Conservation (phyloP, 345 rosid genomes). For the Leavenworthia alabamica region DNA sequence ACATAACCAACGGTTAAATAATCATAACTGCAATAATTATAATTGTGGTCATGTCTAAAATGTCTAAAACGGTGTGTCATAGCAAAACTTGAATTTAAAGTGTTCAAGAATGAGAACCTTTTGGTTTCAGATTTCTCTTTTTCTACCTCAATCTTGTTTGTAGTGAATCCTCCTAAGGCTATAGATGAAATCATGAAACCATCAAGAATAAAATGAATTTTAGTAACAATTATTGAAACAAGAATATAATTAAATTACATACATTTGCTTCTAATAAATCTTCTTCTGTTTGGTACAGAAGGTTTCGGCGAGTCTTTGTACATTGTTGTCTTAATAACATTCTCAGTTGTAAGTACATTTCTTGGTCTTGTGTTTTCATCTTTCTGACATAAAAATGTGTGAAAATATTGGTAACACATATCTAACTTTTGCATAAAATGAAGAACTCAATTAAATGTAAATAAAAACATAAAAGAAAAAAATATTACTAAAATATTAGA, state of each 20-base stretch:
- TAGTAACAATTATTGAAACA: not conserved
- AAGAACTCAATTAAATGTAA: too few species aligned
- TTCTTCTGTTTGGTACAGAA: conserved; percentile 10
- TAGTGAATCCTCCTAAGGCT: conserved; percentile 53
- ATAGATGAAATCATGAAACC: conserved; percentile 8
- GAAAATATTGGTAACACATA: not conserved
- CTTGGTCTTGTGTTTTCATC: conserved; percentile 2
- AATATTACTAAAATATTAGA: too few species aligned
- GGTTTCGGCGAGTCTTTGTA: not conserved
- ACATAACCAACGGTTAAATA: too few species aligned
- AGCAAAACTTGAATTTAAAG: not conserved
- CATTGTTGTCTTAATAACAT: not conserved
- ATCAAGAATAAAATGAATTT: not conserved
- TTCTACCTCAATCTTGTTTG: conserved; percentile 29
- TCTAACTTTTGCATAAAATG: not conserved
- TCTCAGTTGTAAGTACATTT: not conserved
- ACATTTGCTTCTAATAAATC: conserved; percentile 24
- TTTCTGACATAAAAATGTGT: not conserved
- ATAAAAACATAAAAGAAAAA: too few species aligned
- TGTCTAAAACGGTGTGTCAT: too few species aligned
- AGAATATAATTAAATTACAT: not conserved
- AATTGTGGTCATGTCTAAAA: too few species aligned
- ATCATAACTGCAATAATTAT: too few species aligned
- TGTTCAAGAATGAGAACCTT: conserved; percentile 36
- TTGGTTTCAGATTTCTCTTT: conserved; percentile 51